Percentiles rank a stretch among this genome's conserved stretches.
Evolutionary conservation across 2,329 filamentous ascomycete genomes (phyloP).

Genomic region (Colletotrichum liaoningense): DNA sequence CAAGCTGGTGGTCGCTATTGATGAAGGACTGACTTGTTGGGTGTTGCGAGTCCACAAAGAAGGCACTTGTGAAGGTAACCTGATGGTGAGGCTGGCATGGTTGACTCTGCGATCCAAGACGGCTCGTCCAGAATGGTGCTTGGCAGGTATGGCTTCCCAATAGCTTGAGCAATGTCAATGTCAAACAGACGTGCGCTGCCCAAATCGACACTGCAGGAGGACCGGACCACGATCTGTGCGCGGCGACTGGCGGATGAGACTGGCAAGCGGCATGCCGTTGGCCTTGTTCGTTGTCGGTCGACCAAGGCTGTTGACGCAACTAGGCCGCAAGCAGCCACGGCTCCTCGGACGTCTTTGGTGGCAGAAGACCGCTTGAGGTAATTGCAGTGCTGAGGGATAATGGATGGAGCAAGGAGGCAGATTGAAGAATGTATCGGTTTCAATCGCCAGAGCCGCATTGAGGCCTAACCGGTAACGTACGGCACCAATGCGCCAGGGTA

Average conservation of each 20-base stretch:
- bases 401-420: slow-evolving; percentile 5
- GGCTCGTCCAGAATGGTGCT: background rate
- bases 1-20: background rate
- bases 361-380: slow-evolving; percentile 12
- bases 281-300: background rate
- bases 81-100: background rate
- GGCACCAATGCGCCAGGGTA: background rate
- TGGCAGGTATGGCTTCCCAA: slow-evolving; percentile 15
- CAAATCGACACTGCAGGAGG: slow-evolving; percentile 7
- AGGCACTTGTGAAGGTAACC: background rate
- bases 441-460: background rate
- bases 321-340: slow-evolving; percentile 31
- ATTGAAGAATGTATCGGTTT: background rate
- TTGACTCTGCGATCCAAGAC: background rate
- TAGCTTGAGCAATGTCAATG: slow-evolving; percentile 28
- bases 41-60: background rate
- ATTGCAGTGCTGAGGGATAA: background rate
- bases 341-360: background rate
- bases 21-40: slow-evolving; percentile 3
- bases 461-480: background rate
- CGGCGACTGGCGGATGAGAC: slow-evolving; percentile 25
- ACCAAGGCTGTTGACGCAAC: background rate
- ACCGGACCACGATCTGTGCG: slow-evolving; percentile 28
- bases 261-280: slow-evolving; percentile 21
- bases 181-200: slow-evolving; percentile 30